phyloP scores from a whole-genome alignment of 2,329 filamentous ascomycete genomes.

The Tolypocladium ovalisporum region DNA sequence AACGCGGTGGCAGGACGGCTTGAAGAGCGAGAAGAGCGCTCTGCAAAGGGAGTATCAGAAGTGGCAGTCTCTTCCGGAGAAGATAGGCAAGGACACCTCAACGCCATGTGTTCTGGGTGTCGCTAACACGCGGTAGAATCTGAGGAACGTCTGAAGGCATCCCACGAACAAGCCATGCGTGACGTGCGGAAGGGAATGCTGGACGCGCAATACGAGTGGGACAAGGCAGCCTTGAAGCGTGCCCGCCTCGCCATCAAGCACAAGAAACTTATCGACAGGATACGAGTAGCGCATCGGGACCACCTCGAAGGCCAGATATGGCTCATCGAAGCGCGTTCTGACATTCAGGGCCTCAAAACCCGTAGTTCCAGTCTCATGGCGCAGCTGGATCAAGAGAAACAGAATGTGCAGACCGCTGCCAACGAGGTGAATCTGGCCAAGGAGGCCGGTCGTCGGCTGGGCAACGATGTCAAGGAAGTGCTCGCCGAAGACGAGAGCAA shows the following conservation, averaged over 20 bases:
- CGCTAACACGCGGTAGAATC: constrained; percentile 19
- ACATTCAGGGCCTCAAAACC: constrained; percentile 56
- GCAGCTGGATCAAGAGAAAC: constrained; percentile 34
- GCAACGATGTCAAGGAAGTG: constrained; percentile 26
- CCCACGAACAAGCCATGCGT: constrained; percentile 19
- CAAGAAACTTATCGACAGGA: constrained; percentile 47
- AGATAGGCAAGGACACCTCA: constrained; percentile 45
- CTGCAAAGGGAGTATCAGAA: constrained; percentile 56
- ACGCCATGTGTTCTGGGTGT: not conserved
- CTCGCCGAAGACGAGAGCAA: constrained; percentile 26
- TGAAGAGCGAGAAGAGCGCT: constrained; percentile 53
- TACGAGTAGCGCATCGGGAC: constrained; percentile 51
- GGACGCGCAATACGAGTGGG: constrained; percentile 41
- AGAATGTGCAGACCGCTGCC: constrained; percentile 21
- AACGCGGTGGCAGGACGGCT: constrained; percentile 24
- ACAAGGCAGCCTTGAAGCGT: constrained; percentile 44
- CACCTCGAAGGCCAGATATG: constrained; percentile 61
- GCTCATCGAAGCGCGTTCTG: constrained; percentile 72
- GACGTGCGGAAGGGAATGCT: constrained; percentile 27
- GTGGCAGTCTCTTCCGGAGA: constrained; percentile 58
- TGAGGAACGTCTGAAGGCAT: constrained; percentile 20
- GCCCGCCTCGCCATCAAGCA: constrained; percentile 40
- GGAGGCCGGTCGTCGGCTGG: constrained; percentile 20
- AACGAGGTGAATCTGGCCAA: constrained; percentile 25
- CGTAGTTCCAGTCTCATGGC: constrained; percentile 51